Evolutionary conservation across 108 stramenopile species (phyloP).

Genomic region (Parmales sp.): DNA sequence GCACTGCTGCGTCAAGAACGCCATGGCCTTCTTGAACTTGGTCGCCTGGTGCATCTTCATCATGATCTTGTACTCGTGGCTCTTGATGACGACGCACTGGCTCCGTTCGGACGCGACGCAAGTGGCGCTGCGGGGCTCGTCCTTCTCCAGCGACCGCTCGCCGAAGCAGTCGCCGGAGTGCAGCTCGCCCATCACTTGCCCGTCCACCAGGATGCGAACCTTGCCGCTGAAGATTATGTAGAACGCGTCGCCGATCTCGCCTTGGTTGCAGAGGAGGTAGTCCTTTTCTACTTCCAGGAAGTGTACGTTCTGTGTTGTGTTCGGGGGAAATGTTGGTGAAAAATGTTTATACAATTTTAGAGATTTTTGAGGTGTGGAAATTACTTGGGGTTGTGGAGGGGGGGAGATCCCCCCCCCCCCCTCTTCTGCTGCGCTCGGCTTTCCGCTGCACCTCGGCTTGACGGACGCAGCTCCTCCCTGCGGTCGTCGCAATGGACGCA

Average conservation of each 20-base stretch:
- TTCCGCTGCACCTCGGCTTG: no score
- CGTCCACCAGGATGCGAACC: neutral
- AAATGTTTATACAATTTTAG: no score
- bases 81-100: conserved; percentile 5
- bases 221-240: conserved; percentile 1
- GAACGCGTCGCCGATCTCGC: conserved; percentile 4
- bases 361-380: no score
- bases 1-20: neutral
- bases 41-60: neutral
- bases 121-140: neutral
- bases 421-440: no score
- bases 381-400: no score
- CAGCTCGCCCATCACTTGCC: neutral
- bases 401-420: no score
- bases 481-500: no score
- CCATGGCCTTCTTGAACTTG: neutral
- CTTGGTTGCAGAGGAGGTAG: neutral
- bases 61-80: conserved; percentile 5
- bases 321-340: no score
- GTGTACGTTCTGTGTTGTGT: neutral
- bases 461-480: no score
- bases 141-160: neutral
- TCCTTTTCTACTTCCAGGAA: neutral
- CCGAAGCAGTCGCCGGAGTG: neutral
- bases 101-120: neutral